These are phyloP conservation scores for Colletotrichum limetticola DNA, from an alignment of 2,329 filamentous ascomycete genomes.

Conservation along the genomic window DNA sequence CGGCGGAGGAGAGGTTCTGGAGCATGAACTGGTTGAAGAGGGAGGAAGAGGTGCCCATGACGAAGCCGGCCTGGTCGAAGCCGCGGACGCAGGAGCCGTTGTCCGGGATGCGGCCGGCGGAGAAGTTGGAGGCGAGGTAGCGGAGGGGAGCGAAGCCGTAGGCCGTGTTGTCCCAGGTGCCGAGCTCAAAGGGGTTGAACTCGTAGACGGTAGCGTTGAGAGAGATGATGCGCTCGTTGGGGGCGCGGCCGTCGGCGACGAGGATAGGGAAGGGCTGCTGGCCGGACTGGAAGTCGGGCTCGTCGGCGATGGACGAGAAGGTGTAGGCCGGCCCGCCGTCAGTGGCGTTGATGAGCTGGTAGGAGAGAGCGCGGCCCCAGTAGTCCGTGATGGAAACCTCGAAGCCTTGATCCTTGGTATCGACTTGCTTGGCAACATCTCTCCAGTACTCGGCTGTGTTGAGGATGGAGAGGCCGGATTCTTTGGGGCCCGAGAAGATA, in stretches of 20 bases:
- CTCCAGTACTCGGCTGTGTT: conserved; percentile 49
- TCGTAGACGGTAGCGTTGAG: conserved; percentile 73
- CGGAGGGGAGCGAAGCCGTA: conserved; percentile 68
- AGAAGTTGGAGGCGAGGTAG: conserved; percentile 70
- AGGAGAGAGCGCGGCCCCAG: conserved; percentile 88
- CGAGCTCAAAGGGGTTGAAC: conserved; percentile 74
- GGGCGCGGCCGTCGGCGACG: conserved; percentile 59
- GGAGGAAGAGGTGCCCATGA: conserved; percentile 85
- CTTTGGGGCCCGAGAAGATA: conserved; percentile 52
- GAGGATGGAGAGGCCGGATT: conserved; percentile 45
- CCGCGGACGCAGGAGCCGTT: conserved; percentile 64
- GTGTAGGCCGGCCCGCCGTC: conserved; percentile 82
- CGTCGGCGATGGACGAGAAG: conserved; percentile 74
- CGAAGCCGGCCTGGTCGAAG: conserved; percentile 82
- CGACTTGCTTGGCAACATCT: conserved; percentile 47
- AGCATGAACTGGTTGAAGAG: conserved; percentile 87
- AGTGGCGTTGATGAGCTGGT: conserved; percentile 82
- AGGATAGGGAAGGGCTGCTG: conserved; percentile 61
- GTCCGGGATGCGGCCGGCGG: conserved; percentile 56
- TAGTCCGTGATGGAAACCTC: conserved; percentile 83
- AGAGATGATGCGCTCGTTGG: conserved; percentile 54
- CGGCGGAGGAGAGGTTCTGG: conserved; percentile 52
- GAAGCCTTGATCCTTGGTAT: conserved; percentile 52
- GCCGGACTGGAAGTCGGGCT: conserved; percentile 52
- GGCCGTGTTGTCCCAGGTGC: conserved; percentile 69